phyloP scores from a whole-genome alignment of 2,329 filamentous ascomycete genomes.

The Talaromyces atroroseus region DNA sequence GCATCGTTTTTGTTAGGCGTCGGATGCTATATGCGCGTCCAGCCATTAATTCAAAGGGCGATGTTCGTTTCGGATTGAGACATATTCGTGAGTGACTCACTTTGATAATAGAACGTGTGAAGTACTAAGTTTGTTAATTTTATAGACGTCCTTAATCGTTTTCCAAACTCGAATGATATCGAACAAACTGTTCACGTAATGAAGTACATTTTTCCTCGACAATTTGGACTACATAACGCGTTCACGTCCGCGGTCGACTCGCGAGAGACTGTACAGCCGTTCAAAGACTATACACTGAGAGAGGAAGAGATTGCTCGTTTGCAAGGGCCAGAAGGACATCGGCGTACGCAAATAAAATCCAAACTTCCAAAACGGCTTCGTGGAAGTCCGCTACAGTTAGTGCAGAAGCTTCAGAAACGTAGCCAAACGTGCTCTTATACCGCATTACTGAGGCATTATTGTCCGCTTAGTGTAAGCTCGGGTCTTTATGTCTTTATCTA shows the following conservation, averaged over 20 bases:
- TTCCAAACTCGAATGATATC: conserved; percentile 41
- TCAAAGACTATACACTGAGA: conserved; percentile 79
- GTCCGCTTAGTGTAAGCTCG: conserved; percentile 50
- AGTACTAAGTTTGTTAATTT: not conserved
- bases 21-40: conserved; percentile 82
- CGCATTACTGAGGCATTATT: conserved; percentile 75
- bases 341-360: conserved; percentile 9
- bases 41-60: conserved; percentile 61
- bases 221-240: conserved; percentile 88
- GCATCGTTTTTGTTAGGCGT: conserved; percentile 71
- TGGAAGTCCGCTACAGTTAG: conserved; percentile 54
- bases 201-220: conserved; percentile 89
- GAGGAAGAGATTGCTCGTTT: conserved; percentile 66
- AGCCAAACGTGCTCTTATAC: conserved; percentile 73
- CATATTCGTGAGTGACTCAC: conserved; percentile 64
- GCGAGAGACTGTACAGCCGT: conserved; percentile 62
- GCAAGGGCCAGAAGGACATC: conserved; percentile 4
- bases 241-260: conserved; percentile 67
- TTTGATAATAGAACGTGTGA: not conserved
- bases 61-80: conserved; percentile 67
- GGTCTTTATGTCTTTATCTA: not conserved
- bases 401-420: conserved; percentile 62
- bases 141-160: conserved; percentile 75
- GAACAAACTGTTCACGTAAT: conserved; percentile 64
- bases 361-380: conserved; percentile 52